Evolutionary conservation across 352 stramenopile species (phyloP).

Genomic region (Pythium sukuiense): DNA sequence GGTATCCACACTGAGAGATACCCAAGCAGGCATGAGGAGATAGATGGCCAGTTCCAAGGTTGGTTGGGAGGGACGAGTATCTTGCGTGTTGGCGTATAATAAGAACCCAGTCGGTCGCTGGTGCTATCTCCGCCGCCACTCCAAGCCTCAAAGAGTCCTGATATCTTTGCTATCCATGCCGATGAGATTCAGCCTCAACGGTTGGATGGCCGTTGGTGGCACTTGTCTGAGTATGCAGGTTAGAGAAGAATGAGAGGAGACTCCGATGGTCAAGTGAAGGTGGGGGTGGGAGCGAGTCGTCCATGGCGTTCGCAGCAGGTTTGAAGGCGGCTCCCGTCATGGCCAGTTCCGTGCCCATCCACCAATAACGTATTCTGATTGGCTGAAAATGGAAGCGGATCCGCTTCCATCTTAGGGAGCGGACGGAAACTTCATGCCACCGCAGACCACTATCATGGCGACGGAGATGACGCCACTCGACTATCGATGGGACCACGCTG

Average conservation of each 20-base stretch:
- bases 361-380: slow-evolving; percentile 10
- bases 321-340: background rate
- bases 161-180: background rate
- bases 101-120: background rate
- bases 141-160: background rate
- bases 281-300: background rate
- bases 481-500: slow-evolving; percentile 67
- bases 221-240: too few relatives aligned
- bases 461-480: slow-evolving; percentile 42
- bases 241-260: background rate
- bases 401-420: background rate
- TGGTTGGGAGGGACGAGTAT: background rate
- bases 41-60: background rate
- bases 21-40: too few relatives aligned
- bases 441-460: background rate
- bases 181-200: background rate
- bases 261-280: background rate
- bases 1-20: background rate
- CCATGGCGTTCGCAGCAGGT: background rate
- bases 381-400: slow-evolving; percentile 4
- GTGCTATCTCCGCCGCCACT: background rate
- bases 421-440: background rate
- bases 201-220: background rate
- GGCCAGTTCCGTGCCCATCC: background rate
- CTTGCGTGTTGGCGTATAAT: background rate